Base-by-base conservation (phyloP, 495 filamentous ascomycete genomes). In the Oleoguttula mirabilis region DNA sequence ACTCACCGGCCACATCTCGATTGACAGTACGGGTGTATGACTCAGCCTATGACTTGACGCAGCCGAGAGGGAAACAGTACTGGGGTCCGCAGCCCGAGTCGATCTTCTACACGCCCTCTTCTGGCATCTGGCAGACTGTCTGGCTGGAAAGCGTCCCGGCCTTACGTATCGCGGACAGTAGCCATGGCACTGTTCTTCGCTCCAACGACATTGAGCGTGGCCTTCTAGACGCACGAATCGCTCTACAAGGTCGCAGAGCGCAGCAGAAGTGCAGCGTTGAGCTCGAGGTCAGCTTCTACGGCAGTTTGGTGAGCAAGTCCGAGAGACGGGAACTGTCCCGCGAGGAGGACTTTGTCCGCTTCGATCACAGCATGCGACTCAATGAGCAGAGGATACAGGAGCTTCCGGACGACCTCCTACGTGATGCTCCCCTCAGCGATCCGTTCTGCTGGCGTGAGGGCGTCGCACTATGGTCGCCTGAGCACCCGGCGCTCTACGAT, bases 21-120 rank as follows among this genome's bases (percentile, higher is more conserved):
- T 15, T 60, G 11, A 59, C 51, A 19, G 19, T 60, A 3, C 43
- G 58, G 12, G 56, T 60, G 2, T 55, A 42, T 31, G 58, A 60
- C 38, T 60, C 58, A 3, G 45, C 54, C 1, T 43, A 33, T 33
- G 54, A 54, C 43, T 23, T 56, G 25, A 54, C 46, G 3, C 54
- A 56, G 25, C 54, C 54, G 4, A 21, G 54, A 32, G 54, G 54
- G 3, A 56, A 56, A 39, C 54, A 56, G 31, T 60, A 41, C 38
- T 56, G 54, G 54, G 47, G 39, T 10, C 41, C 54, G 19, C 21
- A 56, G 41, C 37, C 51, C 6, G 47, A 56, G 32, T 33, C 21
- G 19, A 56, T 56, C 16, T 56, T 43, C 41, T 56, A 56, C 43
- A 51, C 46, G 5, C 54, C 54, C 10, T 56, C 54, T 2, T 50